Conservation (phyloP, 768 basidiomycete genomes). For the Candolleomyces aberdarensis region DNA sequence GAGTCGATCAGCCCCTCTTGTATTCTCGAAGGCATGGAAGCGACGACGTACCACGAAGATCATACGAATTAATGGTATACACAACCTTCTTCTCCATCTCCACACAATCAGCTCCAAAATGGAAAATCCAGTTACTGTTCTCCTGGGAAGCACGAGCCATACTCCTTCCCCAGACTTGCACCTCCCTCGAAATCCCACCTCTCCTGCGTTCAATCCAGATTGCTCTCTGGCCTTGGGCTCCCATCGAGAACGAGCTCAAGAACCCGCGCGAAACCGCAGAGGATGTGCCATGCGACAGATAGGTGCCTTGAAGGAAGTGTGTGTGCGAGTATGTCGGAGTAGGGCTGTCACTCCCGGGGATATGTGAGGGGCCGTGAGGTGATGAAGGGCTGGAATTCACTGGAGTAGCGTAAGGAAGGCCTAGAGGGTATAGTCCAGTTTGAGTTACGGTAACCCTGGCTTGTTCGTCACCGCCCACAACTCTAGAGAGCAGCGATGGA, state of each 20-base stretch:
- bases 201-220: slow-evolving; percentile 54
- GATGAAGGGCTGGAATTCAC: slow-evolving; percentile 2
- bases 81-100: slow-evolving; percentile 29
- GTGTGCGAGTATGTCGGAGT: slow-evolving; percentile 6
- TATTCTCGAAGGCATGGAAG: not conserved
- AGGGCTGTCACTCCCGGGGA: slow-evolving; percentile 6
- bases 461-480: not conserved
- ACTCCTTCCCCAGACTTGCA: slow-evolving; percentile 38
- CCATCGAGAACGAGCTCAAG: slow-evolving; percentile 46
- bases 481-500: slow-evolving; percentile 7
- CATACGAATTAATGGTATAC: slow-evolving; percentile 32
- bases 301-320: slow-evolving; percentile 1
- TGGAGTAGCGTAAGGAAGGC: slow-evolving; percentile 16
- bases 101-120: slow-evolving; percentile 3
- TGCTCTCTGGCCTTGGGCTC: slow-evolving; percentile 47
- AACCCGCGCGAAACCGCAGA: slow-evolving; percentile 36
- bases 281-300: slow-evolving; percentile 4
- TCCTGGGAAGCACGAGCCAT: not conserved
- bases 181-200: slow-evolving; percentile 36
- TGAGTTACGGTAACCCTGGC: slow-evolving; percentile 32
- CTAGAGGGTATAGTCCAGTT: slow-evolving; percentile 42
- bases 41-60: slow-evolving; percentile 33
- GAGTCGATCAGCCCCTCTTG: not conserved
- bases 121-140: not conserved
- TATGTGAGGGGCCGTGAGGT: not conserved